A percentile compares a stretch with the other conserved stretches of the same genome.
phyloP scores from a whole-genome alignment of 805 yeast species.

The Yarrowia sp. region DNA sequence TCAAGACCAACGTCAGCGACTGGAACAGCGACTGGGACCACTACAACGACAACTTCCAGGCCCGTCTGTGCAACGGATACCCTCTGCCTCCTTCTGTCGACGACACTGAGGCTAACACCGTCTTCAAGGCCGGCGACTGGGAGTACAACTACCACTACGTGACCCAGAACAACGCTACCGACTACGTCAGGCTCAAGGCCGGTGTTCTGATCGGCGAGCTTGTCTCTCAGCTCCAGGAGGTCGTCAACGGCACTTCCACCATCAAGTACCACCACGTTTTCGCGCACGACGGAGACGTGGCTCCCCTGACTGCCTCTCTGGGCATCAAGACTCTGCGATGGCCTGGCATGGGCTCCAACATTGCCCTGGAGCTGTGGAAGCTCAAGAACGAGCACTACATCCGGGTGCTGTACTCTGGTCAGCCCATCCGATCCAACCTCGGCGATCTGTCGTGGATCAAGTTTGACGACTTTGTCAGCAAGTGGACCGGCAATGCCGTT shows the following conservation, averaged over 20 bases:
- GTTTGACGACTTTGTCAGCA: constrained; percentile 24
- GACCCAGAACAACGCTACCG: constrained; percentile 40
- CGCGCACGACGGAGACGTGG: constrained; percentile 46
- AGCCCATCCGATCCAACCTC: constrained; percentile 30
- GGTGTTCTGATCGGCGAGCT: constrained; percentile 45
- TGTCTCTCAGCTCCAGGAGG: constrained; percentile 37
- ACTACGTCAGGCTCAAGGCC: constrained; percentile 39
- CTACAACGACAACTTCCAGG: constrained; percentile 45
- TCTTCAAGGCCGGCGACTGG: constrained; percentile 46
- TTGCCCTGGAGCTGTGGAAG: constrained; percentile 44
- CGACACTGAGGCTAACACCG: constrained; percentile 40
- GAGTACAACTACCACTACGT: constrained; percentile 46
- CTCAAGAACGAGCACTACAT: constrained; percentile 35
- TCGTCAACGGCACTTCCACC: constrained; percentile 36
- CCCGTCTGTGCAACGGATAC: constrained; percentile 43
- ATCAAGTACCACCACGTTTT: constrained; percentile 44
- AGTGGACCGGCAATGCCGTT: constrained; percentile 4
- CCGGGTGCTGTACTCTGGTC: constrained; percentile 43
- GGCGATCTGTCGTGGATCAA: constrained; percentile 28
- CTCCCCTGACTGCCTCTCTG: constrained; percentile 41
- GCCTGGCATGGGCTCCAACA: constrained; percentile 52
- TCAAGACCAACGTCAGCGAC: constrained; percentile 33
- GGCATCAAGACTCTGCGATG: constrained; percentile 42
- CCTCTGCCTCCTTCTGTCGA: constrained; percentile 39
- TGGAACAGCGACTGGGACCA: constrained; percentile 41